phyloP scores from a whole-genome alignment of 176 grass and related monocot species.

The Paspalum notatum region DNA sequence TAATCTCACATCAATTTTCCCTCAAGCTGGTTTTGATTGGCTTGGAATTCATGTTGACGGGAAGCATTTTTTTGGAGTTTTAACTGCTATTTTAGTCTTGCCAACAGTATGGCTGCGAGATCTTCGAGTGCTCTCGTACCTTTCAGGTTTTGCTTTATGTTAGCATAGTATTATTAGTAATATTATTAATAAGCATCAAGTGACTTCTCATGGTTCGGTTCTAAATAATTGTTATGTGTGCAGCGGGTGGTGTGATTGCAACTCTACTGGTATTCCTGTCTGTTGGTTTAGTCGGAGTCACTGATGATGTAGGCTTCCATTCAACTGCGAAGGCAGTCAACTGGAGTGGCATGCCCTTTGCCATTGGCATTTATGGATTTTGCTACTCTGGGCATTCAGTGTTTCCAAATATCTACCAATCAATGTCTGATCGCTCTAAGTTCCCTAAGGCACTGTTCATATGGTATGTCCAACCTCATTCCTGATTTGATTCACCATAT shows the following conservation, averaged over 20 bases:
- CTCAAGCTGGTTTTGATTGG: conserved; percentile 54
- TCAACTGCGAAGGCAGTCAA: conserved; percentile 65
- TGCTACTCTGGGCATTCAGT: conserved; percentile 87
- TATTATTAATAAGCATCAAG: conserved; percentile 10
- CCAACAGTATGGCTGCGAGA: conserved; percentile 87
- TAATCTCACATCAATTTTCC: conserved; percentile 84
- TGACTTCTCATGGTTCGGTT: neutral
- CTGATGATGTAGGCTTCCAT: conserved; percentile 70
- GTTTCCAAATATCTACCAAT: conserved; percentile 97
- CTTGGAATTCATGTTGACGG: conserved; percentile 70
- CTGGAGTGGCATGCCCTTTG: conserved; percentile 78
- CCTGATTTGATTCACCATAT: neutral
- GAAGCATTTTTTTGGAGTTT: conserved; percentile 77
- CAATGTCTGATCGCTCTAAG: conserved; percentile 90
- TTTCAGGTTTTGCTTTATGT: conserved; percentile 62
- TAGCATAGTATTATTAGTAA: neutral
- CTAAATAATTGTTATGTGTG: conserved; percentile 15
- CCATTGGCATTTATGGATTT: conserved; percentile 92
- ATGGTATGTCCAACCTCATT: conserved; percentile 53
- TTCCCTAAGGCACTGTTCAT: conserved; percentile 82
- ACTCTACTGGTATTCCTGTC: conserved; percentile 79
- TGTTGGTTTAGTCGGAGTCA: conserved; percentile 61
- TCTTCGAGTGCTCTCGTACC: conserved; percentile 86
- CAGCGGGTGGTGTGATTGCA: conserved; percentile 76
- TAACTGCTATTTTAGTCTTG: conserved; percentile 78